These are phyloP conservation scores for Torulaspora pretoriensis DNA, from an alignment of 1,139 yeast species.

Conservation along the genomic window DNA sequence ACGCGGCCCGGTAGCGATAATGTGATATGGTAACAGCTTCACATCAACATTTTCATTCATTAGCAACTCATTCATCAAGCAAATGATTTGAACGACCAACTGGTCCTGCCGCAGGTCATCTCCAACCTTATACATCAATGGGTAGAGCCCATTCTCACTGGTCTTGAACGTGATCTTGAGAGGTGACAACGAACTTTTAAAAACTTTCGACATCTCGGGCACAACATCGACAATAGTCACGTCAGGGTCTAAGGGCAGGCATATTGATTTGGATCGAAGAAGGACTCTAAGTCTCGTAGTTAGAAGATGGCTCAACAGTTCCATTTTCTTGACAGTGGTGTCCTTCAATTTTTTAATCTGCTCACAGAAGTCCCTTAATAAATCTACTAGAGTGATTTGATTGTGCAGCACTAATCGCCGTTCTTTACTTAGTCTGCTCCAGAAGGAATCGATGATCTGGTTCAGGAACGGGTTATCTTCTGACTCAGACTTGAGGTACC, in stretches of 20 bases:
- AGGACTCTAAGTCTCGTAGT: slow-evolving; percentile 34
- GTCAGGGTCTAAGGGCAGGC: slow-evolving; percentile 40
- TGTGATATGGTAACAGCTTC: slow-evolving; percentile 81
- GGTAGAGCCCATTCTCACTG: slow-evolving; percentile 49
- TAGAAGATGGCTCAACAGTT: slow-evolving; percentile 40
- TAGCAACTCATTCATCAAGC: slow-evolving; percentile 83
- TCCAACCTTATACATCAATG: slow-evolving; percentile 91
- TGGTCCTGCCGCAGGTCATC: slow-evolving; percentile 97
- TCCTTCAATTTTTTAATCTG: slow-evolving; percentile 49
- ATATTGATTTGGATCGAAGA: slow-evolving; percentile 27
- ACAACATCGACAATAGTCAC: slow-evolving; percentile 64
- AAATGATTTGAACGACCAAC: slow-evolving; percentile 84
- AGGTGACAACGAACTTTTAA: slow-evolving; percentile 87
- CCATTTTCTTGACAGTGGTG: slow-evolving; percentile 54
- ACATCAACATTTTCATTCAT: slow-evolving; percentile 88
- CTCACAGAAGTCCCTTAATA: slow-evolving; percentile 42
- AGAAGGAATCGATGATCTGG: slow-evolving; percentile 38
- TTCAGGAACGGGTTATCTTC: slow-evolving; percentile 54
- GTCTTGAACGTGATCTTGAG: slow-evolving; percentile 76
- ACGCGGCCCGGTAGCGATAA: slow-evolving; percentile 82
- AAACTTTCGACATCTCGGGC: slow-evolving; percentile 78
- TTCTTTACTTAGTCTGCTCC: slow-evolving; percentile 30
- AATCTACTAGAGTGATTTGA: slow-evolving; percentile 45
- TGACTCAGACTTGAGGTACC: slow-evolving; percentile 88
- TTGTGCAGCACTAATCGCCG: slow-evolving; percentile 35